Conservation (phyloP, 805 yeast species). For the Citeromyces nyonsensis region DNA sequence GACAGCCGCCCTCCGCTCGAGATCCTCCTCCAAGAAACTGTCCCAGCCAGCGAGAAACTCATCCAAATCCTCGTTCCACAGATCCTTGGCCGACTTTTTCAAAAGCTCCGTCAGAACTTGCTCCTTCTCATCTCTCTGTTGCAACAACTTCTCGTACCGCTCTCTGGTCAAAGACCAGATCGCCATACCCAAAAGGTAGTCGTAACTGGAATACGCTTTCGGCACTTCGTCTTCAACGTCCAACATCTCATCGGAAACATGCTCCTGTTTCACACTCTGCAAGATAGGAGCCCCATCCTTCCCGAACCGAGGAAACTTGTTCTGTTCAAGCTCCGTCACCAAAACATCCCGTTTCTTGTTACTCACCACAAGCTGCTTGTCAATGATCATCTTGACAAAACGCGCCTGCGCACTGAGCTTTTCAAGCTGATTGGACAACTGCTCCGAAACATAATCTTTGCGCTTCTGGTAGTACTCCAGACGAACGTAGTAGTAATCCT, state of each 20-base stretch:
- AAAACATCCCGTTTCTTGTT: conserved; percentile 59
- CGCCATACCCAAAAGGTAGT: conserved; percentile 82
- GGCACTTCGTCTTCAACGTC: conserved; percentile 26
- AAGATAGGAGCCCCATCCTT: conserved; percentile 52
- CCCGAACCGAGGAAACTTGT: conserved; percentile 65
- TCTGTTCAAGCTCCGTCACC: conserved; percentile 41
- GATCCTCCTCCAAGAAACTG: conserved; percentile 51
- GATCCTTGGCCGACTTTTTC: conserved; percentile 62
- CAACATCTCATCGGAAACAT: conserved; percentile 19
- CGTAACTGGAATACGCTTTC: conserved; percentile 45
- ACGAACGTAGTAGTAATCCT: conserved; percentile 76
- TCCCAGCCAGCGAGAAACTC: conserved; percentile 55
- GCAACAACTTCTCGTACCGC: conserved; percentile 65
- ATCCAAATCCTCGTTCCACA: conserved; percentile 80
- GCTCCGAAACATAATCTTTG: conserved; percentile 62
- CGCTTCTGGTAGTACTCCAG: conserved; percentile 83
- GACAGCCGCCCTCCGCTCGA: conserved; percentile 34
- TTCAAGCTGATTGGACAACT: conserved; percentile 60
- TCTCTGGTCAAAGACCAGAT: conserved; percentile 89
- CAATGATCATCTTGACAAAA: conserved; percentile 83
- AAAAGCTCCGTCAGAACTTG: conserved; percentile 52
- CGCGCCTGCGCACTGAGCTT: conserved; percentile 74
- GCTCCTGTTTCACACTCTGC: conserved; percentile 18
- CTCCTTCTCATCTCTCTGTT: conserved; percentile 61
- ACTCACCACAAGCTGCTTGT: conserved; percentile 48